Base-by-base conservation (phyloP, 2,329 filamentous ascomycete species). In the Alternaria longipes region DNA sequence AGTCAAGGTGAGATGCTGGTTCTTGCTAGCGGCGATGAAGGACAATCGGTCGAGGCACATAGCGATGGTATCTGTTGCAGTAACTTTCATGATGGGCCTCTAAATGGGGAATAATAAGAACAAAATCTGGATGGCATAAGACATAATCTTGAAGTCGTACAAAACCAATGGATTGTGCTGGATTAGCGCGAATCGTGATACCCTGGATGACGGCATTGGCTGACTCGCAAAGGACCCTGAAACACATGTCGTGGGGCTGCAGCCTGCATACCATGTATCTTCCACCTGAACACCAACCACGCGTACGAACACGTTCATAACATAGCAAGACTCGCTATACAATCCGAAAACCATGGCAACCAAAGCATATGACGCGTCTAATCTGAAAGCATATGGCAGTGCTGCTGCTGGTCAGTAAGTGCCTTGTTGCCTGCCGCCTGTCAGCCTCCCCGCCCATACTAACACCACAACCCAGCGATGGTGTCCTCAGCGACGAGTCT, bases 321-420 rank as follows among this genome's bases (percentile, higher is more conserved):
- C 54, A 52, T 57, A 65, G 46, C 62, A 57, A 28, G 40, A 56
- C 41, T 20, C 18, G 20, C 32, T 36, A 30, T 20, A 57, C 32
- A 42, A 14, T 14, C 22, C 34, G 9, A 12, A 36, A 44, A 51
- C 55, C 45, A 82, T 82, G 79, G 65, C 77, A 12, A 78, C 74
- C 65, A 71, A 77, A 44, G 79, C 89, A 41, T 86, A 89, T 54
- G 85, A 86, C 65, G 82, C 83, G 56, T 82, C 86, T 57, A 87
- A 89, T 60, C 84, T 94, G 46, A 83, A 88, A 67, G 85, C 89
- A 55, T 95, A 91, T 80, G 87, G 88, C 70, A 85, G 92, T 74
- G 91, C 90, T 52, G 92, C 93, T 64, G 92, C 92, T 64, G 92
- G 92, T 80, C 92, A 96, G 91, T 94, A 84, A 85, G 91, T 86